phyloP scores from a whole-genome alignment of 1,284 basidiomycete species.

The Cryptococcus sp. region DNA sequence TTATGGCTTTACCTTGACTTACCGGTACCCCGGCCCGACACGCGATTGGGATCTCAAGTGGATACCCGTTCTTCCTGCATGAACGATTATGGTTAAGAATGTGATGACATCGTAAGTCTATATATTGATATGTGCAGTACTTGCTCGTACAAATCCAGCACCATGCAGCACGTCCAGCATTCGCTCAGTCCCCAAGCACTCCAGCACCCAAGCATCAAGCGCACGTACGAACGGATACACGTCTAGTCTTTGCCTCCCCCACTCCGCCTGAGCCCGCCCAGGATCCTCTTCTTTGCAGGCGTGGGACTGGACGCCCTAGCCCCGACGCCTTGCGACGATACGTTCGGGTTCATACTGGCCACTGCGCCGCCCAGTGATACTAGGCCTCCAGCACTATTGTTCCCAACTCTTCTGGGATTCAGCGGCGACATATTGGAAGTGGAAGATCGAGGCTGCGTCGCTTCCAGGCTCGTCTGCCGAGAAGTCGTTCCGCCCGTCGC shows the following conservation, averaged over 20 bases:
- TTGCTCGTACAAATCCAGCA: no score
- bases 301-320: slow-evolving; percentile 42
- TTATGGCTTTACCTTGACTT: no score
- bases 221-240: no score
- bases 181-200: no score
- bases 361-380: slow-evolving; percentile 45
- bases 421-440: slow-evolving; percentile 44
- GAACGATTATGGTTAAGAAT: no score
- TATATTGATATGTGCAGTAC: no score
- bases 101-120: no score
- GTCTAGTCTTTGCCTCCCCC: not conserved
- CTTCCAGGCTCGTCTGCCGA: slow-evolving; percentile 12
- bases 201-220: no score
- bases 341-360: slow-evolving; percentile 45
- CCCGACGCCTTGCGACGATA: slow-evolving; percentile 23
- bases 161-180: no score
- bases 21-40: no score
- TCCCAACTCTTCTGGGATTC: slow-evolving; percentile 41
- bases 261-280: slow-evolving; percentile 33
- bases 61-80: no score
- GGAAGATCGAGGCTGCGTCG: not conserved
- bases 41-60: no score
- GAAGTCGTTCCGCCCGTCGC: slow-evolving; percentile 4
- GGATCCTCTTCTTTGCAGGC: slow-evolving; percentile 29
- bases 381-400: slow-evolving; percentile 15